These are phyloP conservation scores for Baeospora myosura DNA, from an alignment of 1,284 basidiomycete species.

Conservation along the genomic window DNA sequence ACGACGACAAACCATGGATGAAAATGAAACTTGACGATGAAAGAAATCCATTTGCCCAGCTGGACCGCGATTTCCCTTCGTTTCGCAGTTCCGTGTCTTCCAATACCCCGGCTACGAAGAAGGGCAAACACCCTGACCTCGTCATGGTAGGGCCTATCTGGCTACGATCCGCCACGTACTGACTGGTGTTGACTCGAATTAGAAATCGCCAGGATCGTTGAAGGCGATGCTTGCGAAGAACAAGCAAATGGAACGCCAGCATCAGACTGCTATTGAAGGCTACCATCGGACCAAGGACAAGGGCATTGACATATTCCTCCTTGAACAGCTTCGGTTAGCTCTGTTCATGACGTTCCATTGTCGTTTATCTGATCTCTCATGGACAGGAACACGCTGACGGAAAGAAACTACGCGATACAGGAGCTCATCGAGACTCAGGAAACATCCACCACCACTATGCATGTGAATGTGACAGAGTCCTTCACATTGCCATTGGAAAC, in stretches of 20 bases:
- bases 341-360: neutral
- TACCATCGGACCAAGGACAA: constrained; percentile 5
- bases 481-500: constrained; percentile 6
- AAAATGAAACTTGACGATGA: constrained; percentile 20
- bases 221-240: constrained; percentile 1
- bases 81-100: neutral
- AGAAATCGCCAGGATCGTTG: constrained; percentile 1
- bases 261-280: neutral
- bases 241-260: neutral
- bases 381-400: constrained; percentile 3
- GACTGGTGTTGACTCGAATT: neutral
- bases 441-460: neutral
- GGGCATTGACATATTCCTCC: constrained; percentile 16
- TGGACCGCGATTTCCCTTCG: constrained; percentile 12
- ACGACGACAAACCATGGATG: constrained; percentile 9
- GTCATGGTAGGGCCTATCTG: neutral
- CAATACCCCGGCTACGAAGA: neutral
- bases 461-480: too few relatives aligned
- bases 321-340: constrained; percentile 20
- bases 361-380: neutral
- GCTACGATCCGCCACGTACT: neutral
- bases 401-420: constrained; percentile 9
- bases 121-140: constrained; percentile 4
- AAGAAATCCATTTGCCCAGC: constrained; percentile 11
- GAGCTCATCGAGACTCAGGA: constrained; percentile 1